Evolutionary conservation across 345 rosid genomes (phyloP).

Genomic region (Arabis hirsuta): DNA sequence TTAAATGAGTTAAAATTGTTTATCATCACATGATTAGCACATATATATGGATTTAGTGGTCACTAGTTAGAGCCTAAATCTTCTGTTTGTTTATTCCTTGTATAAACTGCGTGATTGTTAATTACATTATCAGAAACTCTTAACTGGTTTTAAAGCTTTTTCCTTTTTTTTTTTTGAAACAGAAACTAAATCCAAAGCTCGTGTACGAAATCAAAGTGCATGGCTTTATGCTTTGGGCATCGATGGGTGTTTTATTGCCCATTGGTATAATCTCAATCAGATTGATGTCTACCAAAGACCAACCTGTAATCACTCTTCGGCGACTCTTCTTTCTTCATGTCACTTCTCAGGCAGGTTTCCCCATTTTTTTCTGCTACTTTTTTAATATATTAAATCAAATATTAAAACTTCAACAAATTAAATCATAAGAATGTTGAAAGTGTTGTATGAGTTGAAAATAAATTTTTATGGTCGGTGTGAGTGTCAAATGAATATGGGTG

Average conservation of each 20-base stretch:
- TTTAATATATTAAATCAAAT: neutral
- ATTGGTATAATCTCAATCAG: constrained; percentile 71
- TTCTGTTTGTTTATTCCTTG: neutral
- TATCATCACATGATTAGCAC: neutral
- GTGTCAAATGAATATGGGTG: constrained; percentile 26
- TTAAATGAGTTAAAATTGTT: neutral
- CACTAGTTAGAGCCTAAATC: neutral
- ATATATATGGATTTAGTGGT: neutral
- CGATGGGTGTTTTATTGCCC: constrained; percentile 84
- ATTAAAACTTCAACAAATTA: constrained; percentile 12
- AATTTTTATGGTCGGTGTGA: constrained; percentile 33
- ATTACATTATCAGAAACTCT: neutral
- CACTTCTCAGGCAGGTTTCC: constrained; percentile 64
- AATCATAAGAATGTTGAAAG: constrained; percentile 36
- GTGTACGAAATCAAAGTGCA: constrained; percentile 61
- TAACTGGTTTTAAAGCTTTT: neutral
- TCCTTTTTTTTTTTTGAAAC: neutral
- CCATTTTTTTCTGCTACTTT: neutral
- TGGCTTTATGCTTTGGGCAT: constrained; percentile 79
- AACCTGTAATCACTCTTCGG: constrained; percentile 47
- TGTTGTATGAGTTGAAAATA: constrained; percentile 8
- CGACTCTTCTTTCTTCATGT: constrained; percentile 65
- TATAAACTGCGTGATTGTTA: constrained; percentile 4
- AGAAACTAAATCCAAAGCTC: constrained; percentile 58
- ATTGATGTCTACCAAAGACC: constrained; percentile 56